These are phyloP conservation scores for Thelephora aurantiotincta DNA, from an alignment of 768 basidiomycete genomes.

Conservation along the genomic window DNA sequence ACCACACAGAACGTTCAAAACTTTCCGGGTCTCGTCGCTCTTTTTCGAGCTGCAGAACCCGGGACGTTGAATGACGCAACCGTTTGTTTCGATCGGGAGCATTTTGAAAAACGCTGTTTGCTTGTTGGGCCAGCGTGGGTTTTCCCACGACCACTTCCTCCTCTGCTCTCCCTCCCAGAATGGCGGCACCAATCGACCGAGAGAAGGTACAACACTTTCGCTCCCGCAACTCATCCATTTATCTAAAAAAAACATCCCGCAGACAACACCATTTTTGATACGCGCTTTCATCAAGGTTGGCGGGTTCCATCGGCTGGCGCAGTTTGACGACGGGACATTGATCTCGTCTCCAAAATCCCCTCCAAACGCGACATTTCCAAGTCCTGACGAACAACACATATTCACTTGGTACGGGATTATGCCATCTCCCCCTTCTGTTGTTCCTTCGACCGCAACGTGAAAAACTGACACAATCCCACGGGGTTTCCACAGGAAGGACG, in stretches of 20 bases:
- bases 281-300: constrained; percentile 76
- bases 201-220: too few species aligned
- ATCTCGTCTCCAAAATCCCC: neutral
- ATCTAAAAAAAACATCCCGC: neutral
- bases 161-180: too few species aligned
- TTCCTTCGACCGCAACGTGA: neutral
- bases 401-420: constrained; percentile 51
- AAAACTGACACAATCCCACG: neutral
- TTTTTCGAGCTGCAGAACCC: too few species aligned
- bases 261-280: constrained; percentile 76
- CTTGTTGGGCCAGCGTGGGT: too few species aligned
- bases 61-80: too few species aligned
- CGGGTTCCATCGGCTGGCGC: constrained; percentile 53
- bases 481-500: constrained; percentile 57
- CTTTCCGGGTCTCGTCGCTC: too few species aligned
- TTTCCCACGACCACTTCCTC: too few species aligned
- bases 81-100: too few species aligned
- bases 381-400: constrained; percentile 70
- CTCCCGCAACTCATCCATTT: neutral
- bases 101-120: too few species aligned
- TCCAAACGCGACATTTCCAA: constrained; percentile 22
- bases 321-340: constrained; percentile 67
- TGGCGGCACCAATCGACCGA: too few species aligned
- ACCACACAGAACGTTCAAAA: too few species aligned
- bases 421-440: neutral